A percentile compares a stretch with the other conserved stretches of the same genome.
Conservation (phyloP, 2,329 filamentous ascomycete genomes). For the Tolypocladium inflatum region DNA sequence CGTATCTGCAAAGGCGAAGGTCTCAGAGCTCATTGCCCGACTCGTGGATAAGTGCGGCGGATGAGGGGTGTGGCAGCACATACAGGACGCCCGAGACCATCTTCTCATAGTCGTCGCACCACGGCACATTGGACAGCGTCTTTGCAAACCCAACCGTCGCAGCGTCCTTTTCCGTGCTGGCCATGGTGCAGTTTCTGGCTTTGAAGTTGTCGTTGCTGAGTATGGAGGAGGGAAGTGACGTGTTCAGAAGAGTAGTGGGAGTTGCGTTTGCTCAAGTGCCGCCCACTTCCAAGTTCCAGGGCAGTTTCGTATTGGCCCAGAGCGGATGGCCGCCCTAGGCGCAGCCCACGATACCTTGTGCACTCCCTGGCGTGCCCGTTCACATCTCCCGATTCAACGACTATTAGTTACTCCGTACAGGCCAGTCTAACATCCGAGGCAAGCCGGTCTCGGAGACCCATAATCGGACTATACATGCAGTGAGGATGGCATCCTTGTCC, state of each 20-base stretch:
- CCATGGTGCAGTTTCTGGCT: conserved; percentile 10
- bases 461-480: neutral
- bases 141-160: conserved; percentile 34
- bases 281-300: no score
- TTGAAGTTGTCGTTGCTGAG: neutral
- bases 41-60: neutral
- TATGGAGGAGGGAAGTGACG: neutral
- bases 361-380: neutral
- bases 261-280: no score
- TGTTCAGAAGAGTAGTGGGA: neutral
- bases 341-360: neutral
- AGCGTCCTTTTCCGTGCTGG: conserved; percentile 25
- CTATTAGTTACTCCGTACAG: no score
- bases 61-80: conserved; percentile 7
- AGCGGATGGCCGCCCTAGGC: no score
- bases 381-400: neutral
- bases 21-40: neutral
- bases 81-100: conserved; percentile 57
- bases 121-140: conserved; percentile 39
- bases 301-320: no score
- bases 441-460: neutral
- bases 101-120: conserved; percentile 52
- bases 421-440: neutral
- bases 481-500: no score
- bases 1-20: conserved; percentile 30